These are phyloP conservation scores for Starmerella gropengiesseri DNA, from an alignment of 805 yeast genomes.

Conservation along the genomic window DNA sequence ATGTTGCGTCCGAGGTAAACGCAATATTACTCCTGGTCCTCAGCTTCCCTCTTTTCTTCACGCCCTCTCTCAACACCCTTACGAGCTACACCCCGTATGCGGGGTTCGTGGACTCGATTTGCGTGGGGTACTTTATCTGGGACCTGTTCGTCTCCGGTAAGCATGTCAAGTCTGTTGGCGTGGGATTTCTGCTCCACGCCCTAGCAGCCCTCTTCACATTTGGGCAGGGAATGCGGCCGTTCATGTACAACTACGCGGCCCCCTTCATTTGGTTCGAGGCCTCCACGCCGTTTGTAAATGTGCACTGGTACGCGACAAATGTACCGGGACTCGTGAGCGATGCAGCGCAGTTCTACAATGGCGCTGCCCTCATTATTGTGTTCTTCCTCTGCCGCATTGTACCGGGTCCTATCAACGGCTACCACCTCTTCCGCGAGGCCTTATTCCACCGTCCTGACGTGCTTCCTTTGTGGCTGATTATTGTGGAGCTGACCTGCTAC, in stretches of 20 bases:
- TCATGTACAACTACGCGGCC: conserved; percentile 70
- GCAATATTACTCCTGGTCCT: conserved; percentile 50
- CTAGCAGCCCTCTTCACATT: conserved; percentile 70
- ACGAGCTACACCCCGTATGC: conserved; percentile 63
- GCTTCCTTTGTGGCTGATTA: conserved; percentile 40
- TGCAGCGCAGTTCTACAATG: conserved; percentile 51
- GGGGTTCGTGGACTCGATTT: conserved; percentile 58
- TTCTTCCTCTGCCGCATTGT: conserved; percentile 70
- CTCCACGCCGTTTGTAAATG: conserved; percentile 87
- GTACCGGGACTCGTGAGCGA: conserved; percentile 60
- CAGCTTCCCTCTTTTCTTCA: conserved; percentile 55
- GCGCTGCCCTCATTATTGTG: conserved; percentile 51
- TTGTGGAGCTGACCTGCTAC: conserved; percentile 46
- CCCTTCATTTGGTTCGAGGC: conserved; percentile 75
- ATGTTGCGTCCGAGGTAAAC: conserved; percentile 78
- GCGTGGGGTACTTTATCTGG: conserved; percentile 86
- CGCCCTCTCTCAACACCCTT: conserved; percentile 46
- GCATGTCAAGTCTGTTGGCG: conserved; percentile 59
- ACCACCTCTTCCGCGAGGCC: conserved; percentile 31
- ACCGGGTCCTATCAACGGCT: conserved; percentile 79
- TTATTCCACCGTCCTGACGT: conserved; percentile 24
- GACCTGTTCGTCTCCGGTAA: conserved; percentile 60
- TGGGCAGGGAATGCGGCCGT: conserved; percentile 51
- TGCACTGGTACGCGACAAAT: conserved; percentile 81
- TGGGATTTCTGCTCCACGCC: conserved; percentile 75